Percentiles rank a stretch among this genome's conserved stretches.
Evolutionary conservation across 306 rosid species (phyloP).

Genomic region (Phaseolus lunatus): DNA sequence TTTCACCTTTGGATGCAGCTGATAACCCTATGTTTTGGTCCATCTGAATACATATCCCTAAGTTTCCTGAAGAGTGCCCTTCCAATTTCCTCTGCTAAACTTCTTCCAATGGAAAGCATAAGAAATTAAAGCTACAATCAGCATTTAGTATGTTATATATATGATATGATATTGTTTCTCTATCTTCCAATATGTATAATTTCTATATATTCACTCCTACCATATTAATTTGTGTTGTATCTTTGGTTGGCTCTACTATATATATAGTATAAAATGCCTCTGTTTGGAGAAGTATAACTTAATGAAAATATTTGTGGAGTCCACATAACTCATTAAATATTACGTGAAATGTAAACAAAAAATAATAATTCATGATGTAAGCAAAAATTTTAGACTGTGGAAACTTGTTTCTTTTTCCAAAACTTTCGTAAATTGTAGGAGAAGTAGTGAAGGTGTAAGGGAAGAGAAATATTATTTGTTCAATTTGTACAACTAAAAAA

Average conservation of each 20-base stretch:
- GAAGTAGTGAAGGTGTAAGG: too few relatives aligned
- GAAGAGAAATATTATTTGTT: too few relatives aligned
- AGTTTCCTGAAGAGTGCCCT: slow-evolving; percentile 26
- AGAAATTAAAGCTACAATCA: neutral
- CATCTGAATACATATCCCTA: neutral
- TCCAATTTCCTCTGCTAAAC: neutral
- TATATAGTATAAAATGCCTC: neutral
- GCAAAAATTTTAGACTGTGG: too few relatives aligned
- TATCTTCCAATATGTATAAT: slow-evolving; percentile 1
- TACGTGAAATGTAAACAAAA: too few relatives aligned
- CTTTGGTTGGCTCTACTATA: slow-evolving; percentile 1
- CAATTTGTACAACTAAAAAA: too few relatives aligned
- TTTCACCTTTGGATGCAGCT: slow-evolving; percentile 33
- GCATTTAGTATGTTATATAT: neutral
- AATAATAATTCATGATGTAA: too few relatives aligned
- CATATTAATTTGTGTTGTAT: neutral
- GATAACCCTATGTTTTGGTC: slow-evolving; percentile 1
- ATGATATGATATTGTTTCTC: neutral
- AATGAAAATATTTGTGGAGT: too few relatives aligned
- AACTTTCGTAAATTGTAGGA: too few relatives aligned
- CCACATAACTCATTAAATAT: too few relatives aligned
- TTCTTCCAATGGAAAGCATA: slow-evolving; percentile 19
- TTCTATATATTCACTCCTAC: neutral
- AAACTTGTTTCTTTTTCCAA: too few relatives aligned
- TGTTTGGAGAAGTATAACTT: too few relatives aligned